Evolutionary conservation across 495 filamentous ascomycete species (phyloP), one percentile per base, ranked within the genome.

Genomic region (Hyphodiscus hymeniophilus): DNA sequence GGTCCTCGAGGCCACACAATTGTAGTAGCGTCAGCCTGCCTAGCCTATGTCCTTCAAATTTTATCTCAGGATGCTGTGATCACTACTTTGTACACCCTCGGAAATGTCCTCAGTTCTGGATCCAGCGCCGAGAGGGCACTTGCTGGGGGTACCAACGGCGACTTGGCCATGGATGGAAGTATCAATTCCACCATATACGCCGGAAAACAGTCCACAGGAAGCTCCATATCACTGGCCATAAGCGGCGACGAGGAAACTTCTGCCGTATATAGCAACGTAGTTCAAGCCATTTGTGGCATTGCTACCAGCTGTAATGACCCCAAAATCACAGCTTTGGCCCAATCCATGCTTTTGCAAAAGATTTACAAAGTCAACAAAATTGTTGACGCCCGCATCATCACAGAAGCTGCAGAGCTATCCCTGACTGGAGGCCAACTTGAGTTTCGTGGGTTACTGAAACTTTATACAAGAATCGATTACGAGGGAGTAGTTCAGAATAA

Each of bases 271-370:
- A 77, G 80, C 13, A 92, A 84, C 52, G 80, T 95, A 23, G 80
- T 96, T 26, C 84, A 94, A 58, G 85, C 90, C 5, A 91, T 97
- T 51, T 89, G 91, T 51, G 81, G 79, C 23, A 85, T 97, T 57
- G 88, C 94, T 0, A 81, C 71, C 28, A 77, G 73, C 45, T 89
- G 82, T 61, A 76, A 82, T 36, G 90, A 98, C 52, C 80, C 87
- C 30, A 94, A 95, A 64, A 92, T 97, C 38, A 91, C 82, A 18
- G 94, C 91, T 11, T 72, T 98, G 45, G 89, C 89, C n/a, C 85
- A 94, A 57, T 91, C 89, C 3, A 96, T 97, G 85, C 75, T 98
- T 15, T 66, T 95, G 7, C 92, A 97, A 57, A 94, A 97, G 61
- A 78, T 96, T 52, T 81, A 83, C 7, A 91, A 89, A 58, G 72